These are phyloP conservation scores for Chlorella sp. DNA, from an alignment of 139 green algal species.

Conservation along the genomic window DNA sequence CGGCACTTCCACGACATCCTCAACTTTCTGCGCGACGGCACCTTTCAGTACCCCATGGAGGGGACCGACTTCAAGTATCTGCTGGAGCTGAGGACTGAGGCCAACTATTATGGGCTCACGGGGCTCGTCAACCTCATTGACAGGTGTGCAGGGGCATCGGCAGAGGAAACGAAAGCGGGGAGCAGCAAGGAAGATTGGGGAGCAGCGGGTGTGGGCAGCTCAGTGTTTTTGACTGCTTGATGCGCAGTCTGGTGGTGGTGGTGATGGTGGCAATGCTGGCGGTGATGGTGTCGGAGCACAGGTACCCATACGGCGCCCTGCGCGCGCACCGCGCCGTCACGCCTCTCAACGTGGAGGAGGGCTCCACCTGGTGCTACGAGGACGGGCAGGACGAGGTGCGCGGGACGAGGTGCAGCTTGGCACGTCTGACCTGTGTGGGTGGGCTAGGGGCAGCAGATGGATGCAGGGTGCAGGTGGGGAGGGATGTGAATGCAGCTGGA, in stretches of 20 bases:
- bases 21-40: conserved; percentile 36
- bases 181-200: no score
- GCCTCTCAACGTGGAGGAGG: conserved; percentile 49
- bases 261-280: neutral
- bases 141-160: conserved; percentile 27
- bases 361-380: conserved; percentile 67
- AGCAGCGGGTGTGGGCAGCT: no score
- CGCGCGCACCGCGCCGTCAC: conserved; percentile 25
- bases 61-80: conserved; percentile 38
- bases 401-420: no score
- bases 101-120: conserved; percentile 61
- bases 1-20: conserved; percentile 60
- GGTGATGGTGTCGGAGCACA: neutral
- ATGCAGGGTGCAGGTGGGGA: no score
- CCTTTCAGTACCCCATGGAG: conserved; percentile 55
- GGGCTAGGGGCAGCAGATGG: no score
- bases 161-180: no score
- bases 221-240: no score
- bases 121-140: conserved; percentile 55
- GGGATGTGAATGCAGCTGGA: no score
- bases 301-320: conserved; percentile 39
- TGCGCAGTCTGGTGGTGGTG: no score
- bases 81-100: conserved; percentile 60
- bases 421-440: no score
- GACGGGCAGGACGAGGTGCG: conserved; percentile 39